Base-by-base conservation (phyloP, 805 yeast species). In the Henningerozyma blattae region DNA sequence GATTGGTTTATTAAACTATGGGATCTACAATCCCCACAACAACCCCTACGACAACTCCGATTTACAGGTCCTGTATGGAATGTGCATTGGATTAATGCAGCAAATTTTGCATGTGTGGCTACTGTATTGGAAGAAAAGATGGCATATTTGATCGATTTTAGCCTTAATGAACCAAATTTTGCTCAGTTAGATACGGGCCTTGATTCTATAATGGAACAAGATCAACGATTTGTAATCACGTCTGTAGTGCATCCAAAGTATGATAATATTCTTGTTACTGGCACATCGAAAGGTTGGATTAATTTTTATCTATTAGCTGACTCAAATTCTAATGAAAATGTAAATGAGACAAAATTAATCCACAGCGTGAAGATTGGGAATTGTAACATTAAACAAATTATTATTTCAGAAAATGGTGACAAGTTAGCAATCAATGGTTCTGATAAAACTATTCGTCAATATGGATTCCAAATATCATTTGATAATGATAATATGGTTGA, bases 1-100 rank as follows among this genome's bases (percentile, higher is more conserved):
- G 96, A 89, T 53, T 86, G 94, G 91, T 67, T 65, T 33, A 70
- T 79, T 28, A 72, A 78, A 32, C 49, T 86, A 20, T 87, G 95
- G 95, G 95, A 85, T 57, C 55, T 87, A 40, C 42, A 54, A 18
- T 47, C 40, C 6, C 60, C 45, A 50, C 61, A 31, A 39, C 50
- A 31, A 62, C 71, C 33, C 49, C 64, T 30, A 30, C 41, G 61
- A 67, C 38, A 62, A 53, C 59, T 70, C 31, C 58, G 61, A 31
- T 76, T 83, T 44, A 79, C 75, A 34, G 72, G 80, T 0, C 84
- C 93, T 1, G 67, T 83, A 2, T 82, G 93, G 93, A 68, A 63
- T 44, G 48, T 54, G 31, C 48, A 47, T 20, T 50, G 54, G 54
- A 34, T 50, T 26, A 34, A 38, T 24, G 32, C 32, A n/a, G 39